Evolutionary conservation across 2,329 filamentous ascomycete genomes (phyloP), one percentile per base, ranked within the genome.

Genomic region (Aspergillus sp.): DNA sequence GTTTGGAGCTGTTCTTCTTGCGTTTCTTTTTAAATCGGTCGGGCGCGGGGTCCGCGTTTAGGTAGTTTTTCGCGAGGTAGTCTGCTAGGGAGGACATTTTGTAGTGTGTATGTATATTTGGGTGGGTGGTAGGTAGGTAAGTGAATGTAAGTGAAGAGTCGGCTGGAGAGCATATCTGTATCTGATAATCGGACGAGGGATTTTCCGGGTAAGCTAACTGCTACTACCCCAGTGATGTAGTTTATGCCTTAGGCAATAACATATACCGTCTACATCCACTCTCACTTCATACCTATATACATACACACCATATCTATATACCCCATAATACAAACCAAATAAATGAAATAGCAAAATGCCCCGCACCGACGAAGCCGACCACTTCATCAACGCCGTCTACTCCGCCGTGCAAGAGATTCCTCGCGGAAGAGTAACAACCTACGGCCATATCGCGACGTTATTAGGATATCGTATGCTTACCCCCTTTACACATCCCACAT

Each of bases 11-110:
- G 50, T 80, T 81, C 64, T 78, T 80, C 81, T 83, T 85, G 70
- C 83, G 80, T 73, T 77, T 87, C 79, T 77, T 88, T 78, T 78
- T 87, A 71, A 76, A 78, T 71, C 77, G 79, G 80, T 77, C 72
- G 5, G 76, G 66, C 2, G 48, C 11, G 6, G 59, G 76, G 66
- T 89, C 86, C 42, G 88, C 87, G 1, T 84, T 90, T 53, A 99
- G 88, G 75, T 99, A 99, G 76, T 92, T 95, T 64, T 91, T 89
- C 39, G 94, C 93, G 38, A 99, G 86, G 72, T 98, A 99, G 71
- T 88, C 87, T 60, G 92, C 88, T 66, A 97, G 84, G 30, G 64
- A 65, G 41, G 69, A 69, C 84, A 88, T 88, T 36, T 36, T 13
- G 19, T 39, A 36, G 23, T 58, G 17, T 49, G 36, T 55, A 10